These are phyloP conservation scores for Polyplosphaeria fusca DNA, from an alignment of 495 filamentous ascomycete genomes.

Conservation along the genomic window DNA sequence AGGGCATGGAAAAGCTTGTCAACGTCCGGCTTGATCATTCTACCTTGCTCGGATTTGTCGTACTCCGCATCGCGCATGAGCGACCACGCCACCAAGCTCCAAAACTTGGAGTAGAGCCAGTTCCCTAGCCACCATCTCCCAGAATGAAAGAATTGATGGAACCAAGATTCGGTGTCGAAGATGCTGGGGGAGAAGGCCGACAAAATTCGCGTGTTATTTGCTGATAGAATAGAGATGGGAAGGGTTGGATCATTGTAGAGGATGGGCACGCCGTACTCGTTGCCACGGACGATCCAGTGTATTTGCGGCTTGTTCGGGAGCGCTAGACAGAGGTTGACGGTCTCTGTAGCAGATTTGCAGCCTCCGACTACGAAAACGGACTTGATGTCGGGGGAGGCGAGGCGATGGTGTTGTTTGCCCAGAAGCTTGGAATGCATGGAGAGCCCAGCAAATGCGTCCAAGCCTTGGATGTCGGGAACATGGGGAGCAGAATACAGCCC, in stretches of 20 bases:
- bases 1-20: constrained; percentile 1
- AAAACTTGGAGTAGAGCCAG: background rate
- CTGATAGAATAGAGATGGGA: background rate
- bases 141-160: constrained; percentile 8
- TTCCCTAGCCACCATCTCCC: constrained; percentile 1
- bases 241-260: constrained; percentile 2
- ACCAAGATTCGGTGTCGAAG: background rate
- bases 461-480: constrained; percentile 2
- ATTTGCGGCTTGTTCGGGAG: constrained; percentile 1
- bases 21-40: constrained; percentile 5
- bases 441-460: background rate
- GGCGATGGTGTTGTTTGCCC: background rate
- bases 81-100: constrained; percentile 6
- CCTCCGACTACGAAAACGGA: constrained; percentile 7
- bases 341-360: constrained; percentile 15
- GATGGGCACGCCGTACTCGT: constrained; percentile 7
- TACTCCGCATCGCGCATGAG: constrained; percentile 1
- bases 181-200: constrained; percentile 2
- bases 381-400: background rate
- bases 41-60: constrained; percentile 8
- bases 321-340: constrained; percentile 8
- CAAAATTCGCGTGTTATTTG: background rate
- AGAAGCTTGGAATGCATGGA: constrained; percentile 14
- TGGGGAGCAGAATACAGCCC: constrained; percentile 11
- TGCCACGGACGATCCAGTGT: constrained; percentile 13